Conservation (phyloP, 805 yeast species). For the Candida fluviatilis region DNA sequence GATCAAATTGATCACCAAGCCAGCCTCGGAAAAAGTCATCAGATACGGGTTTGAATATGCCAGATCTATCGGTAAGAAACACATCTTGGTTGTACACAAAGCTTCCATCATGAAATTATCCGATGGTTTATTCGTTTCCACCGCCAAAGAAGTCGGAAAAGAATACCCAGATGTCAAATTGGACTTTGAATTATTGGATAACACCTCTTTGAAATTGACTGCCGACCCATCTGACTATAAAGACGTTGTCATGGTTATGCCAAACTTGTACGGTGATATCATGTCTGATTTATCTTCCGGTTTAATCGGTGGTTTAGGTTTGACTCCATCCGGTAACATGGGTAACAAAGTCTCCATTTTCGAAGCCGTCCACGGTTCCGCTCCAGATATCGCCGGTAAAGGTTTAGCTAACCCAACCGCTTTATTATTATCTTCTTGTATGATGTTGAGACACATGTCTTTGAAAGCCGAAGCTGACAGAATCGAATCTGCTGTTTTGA, state of each 20-base stretch:
- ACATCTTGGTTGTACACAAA: slow-evolving; percentile 94
- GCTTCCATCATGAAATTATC: slow-evolving; percentile 98
- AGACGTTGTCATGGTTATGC: slow-evolving; percentile 95
- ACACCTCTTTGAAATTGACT: slow-evolving; percentile 88
- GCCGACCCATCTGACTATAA: slow-evolving; percentile 84
- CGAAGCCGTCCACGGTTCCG: slow-evolving; percentile 99
- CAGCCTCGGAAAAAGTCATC: slow-evolving; percentile 94
- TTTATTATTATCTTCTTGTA: slow-evolving; percentile 86
- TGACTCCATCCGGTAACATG: slow-evolving; percentile 99
- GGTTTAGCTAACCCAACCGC: slow-evolving; percentile 99
- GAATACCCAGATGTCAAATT: slow-evolving; percentile 89
- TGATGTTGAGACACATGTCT: slow-evolving; percentile 99
- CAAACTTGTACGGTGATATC: slow-evolving; percentile 98
- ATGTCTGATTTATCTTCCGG: slow-evolving; percentile 98
- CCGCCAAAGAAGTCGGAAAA: slow-evolving; percentile 84
- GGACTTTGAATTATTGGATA: slow-evolving; percentile 86
- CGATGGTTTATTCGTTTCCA: slow-evolving; percentile 92
- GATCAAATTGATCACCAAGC: slow-evolving; percentile 92
- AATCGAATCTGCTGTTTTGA: slow-evolving; percentile 83
- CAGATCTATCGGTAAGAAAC: slow-evolving; percentile 77
- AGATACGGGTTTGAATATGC: slow-evolving; percentile 98
- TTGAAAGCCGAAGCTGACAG: slow-evolving; percentile 74
- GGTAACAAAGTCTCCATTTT: slow-evolving; percentile 97
- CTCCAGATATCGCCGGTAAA: slow-evolving; percentile 99
- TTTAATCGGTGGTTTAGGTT: slow-evolving; percentile 96